Evolutionary conservation across 371 early-diverging fungal genomes (phyloP), one percentile per base, ranked within the genome.

Genomic region (Mucor indicus): DNA sequence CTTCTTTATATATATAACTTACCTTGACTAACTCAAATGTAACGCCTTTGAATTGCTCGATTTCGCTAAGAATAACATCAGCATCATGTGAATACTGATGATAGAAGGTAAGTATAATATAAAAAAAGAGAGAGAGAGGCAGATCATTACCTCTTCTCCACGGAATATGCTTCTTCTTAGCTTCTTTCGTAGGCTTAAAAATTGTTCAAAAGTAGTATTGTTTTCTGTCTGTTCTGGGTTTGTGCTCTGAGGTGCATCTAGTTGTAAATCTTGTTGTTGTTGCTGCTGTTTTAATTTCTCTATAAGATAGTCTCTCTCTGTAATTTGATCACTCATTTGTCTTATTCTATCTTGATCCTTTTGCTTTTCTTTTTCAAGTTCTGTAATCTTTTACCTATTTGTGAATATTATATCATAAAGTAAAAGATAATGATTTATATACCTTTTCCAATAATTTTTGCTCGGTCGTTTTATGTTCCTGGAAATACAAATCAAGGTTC

Each of bases 1-100:
- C n/a, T 12, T 40, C 12, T 17, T 42, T 21, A 12, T 32, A 37
- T 43, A 25, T 9, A 11, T 40, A n/a, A 11, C 29, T 41, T 60
- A 68, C 72, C 59, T 72, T 72, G 53, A 67, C 69, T 22, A 72
- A 52, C 24, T 72, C 64, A 53, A 72, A 72, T 17, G 73, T 62
- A 22, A 62, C 64, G 19, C 55, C 64, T 38, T 63, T 50, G 43
- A 72, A 72, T 25, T 59, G 57, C 36, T 72, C 73, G 5, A 72
- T 57, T 41, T 72, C 53, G 39, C 39, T 55, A 64, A 72, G 54
- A 33, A 69, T 61, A 3, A 38, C 42, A 38, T 67, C 62, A n/a
- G 67, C 55, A 23, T 56, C 57, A 23, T 43, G 44, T n/a, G 63
- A 60, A 48, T 64, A 67, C 62, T 69, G n/a, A 35, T 12, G 7